These are phyloP conservation scores for Phragmites australis DNA, from an alignment of 176 grass and related monocot species.

Conservation along the genomic window DNA sequence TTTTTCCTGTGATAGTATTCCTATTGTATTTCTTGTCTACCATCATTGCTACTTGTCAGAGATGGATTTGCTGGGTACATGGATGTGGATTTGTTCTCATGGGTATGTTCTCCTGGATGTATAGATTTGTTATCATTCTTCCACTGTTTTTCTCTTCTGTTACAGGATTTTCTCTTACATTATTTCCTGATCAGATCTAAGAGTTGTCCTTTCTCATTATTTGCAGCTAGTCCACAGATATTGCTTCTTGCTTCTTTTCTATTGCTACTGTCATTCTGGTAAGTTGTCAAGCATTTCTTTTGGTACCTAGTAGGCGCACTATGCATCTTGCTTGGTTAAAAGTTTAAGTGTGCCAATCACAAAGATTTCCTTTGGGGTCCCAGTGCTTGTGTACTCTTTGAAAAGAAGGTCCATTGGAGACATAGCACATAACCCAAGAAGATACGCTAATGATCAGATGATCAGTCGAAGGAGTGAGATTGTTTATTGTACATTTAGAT, in stretches of 20 bases:
- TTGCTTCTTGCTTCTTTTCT: constrained; percentile 91
- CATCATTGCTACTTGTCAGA: constrained; percentile 78
- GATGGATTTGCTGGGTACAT: constrained; percentile 88
- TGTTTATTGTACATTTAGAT: not conserved
- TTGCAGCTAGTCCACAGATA: constrained; percentile 85
- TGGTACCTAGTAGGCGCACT: constrained; percentile 5
- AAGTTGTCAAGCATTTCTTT: constrained; percentile 36
- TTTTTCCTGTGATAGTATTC: constrained; percentile 60
- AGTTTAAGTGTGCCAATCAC: not conserved
- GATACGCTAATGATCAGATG: not conserved
- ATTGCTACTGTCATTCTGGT: constrained; percentile 88
- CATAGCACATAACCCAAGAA: not conserved
- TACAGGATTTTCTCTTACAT: constrained; percentile 20
- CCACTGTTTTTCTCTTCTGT: constrained; percentile 22
- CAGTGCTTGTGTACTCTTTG: not conserved
- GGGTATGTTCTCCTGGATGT: constrained; percentile 62
- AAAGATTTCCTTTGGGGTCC: constrained; percentile 14
- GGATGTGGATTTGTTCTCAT: constrained; percentile 95
- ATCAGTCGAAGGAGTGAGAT: not conserved
- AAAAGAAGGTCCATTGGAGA: not conserved
- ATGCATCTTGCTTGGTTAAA: constrained; percentile 21
- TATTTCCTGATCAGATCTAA: constrained; percentile 38
- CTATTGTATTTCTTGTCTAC: constrained; percentile 67
- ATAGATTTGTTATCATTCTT: constrained; percentile 42
- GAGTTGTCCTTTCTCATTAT: constrained; percentile 38